These are phyloP conservation scores for Mycena filopes DNA, from an alignment of 768 basidiomycete genomes.

Conservation along the genomic window DNA sequence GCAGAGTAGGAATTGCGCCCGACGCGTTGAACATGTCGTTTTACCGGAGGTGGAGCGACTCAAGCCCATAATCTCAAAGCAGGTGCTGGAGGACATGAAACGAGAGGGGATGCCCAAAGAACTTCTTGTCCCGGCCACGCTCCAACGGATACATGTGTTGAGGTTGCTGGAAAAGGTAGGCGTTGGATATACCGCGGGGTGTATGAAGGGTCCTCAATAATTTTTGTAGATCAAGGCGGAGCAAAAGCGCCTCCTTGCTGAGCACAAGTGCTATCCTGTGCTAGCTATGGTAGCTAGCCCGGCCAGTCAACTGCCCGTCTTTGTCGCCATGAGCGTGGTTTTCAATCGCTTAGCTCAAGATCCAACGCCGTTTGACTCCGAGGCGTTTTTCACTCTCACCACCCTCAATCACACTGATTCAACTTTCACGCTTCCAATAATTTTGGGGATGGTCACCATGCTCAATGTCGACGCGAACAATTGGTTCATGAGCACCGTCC, in stretches of 20 bases:
- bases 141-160: conserved; percentile 59
- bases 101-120: conserved; percentile 63
- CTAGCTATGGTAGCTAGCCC: conserved; percentile 70
- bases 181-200: conserved; percentile 30
- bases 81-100: conserved; percentile 65
- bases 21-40: conserved; percentile 69
- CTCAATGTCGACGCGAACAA: conserved; percentile 82
- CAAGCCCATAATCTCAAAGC: conserved; percentile 53
- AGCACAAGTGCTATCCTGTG: conserved; percentile 67
- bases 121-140: conserved; percentile 49
- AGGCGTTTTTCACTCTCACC: conserved; percentile 80
- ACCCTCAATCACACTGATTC: conserved; percentile 78
- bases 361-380: conserved; percentile 78
- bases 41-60: conserved; percentile 65
- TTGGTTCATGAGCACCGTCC: conserved; percentile 75
- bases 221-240: conserved; percentile 59
- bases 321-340: conserved; percentile 71
- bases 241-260: conserved; percentile 67
- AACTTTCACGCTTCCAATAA: conserved; percentile 74
- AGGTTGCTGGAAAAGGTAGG: conserved; percentile 60
- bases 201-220: conserved; percentile 9
- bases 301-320: conserved; percentile 77
- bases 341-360: conserved; percentile 65
- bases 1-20: conserved; percentile 71
- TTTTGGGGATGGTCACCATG: conserved; percentile 78